phyloP scores from a whole-genome alignment of 2,329 filamentous ascomycete species.

The Gyromitra esculenta region DNA sequence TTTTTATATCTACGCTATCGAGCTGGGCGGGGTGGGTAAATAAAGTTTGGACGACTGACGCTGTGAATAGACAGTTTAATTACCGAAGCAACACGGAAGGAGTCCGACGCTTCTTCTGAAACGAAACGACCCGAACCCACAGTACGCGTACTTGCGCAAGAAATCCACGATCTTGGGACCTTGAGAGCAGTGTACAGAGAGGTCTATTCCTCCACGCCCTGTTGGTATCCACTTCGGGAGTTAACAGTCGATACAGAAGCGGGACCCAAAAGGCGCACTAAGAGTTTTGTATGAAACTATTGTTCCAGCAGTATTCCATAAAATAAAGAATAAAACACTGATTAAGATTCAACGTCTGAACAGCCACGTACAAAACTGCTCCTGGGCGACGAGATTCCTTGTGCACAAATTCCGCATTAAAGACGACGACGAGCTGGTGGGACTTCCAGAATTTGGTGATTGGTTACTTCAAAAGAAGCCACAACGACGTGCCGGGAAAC shows the following conservation, averaged over 20 bases:
- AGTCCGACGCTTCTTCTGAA: background rate
- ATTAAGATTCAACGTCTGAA: background rate
- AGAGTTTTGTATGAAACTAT: conserved; percentile 58
- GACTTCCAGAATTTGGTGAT: conserved; percentile 64
- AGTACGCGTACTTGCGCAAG: conserved; percentile 62
- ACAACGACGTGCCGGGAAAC: conserved; percentile 64
- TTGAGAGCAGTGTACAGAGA: conserved; percentile 63
- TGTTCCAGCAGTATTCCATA: conserved; percentile 2
- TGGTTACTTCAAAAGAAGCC: conserved; percentile 65
- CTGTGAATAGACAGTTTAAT: conserved; percentile 29
- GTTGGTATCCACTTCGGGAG: background rate
- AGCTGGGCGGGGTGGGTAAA: background rate
- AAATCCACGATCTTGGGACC: conserved; percentile 63
- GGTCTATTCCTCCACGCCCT: conserved; percentile 54
- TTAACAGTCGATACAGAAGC: conserved; percentile 40
- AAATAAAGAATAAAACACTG: background rate
- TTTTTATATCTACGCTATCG: background rate
- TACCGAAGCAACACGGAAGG: conserved; percentile 61
- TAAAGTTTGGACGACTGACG: conserved; percentile 44
- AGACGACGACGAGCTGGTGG: conserved; percentile 62
- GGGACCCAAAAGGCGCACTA: conserved; percentile 52
- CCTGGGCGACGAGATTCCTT: conserved; percentile 65
- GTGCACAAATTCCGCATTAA: conserved; percentile 67
- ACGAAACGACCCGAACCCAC: background rate
- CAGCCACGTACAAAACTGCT: conserved; percentile 66